Conservation (phyloP, 768 basidiomycete genomes). For the Cystobasidium tubakii region DNA sequence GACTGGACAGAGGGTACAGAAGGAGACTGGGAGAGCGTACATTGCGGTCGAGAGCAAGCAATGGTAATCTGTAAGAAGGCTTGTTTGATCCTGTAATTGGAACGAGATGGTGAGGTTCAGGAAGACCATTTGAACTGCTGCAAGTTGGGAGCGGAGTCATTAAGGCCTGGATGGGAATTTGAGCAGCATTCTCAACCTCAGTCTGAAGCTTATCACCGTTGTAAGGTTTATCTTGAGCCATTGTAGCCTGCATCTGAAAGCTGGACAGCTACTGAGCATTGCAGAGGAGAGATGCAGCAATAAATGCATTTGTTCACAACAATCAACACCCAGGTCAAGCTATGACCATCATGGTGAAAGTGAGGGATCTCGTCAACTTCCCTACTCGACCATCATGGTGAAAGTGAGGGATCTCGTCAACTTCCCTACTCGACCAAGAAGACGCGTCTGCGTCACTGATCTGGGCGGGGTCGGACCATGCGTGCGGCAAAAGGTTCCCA, state of each 20-base stretch:
- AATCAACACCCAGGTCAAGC: neutral
- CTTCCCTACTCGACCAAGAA: neutral
- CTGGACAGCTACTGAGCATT: neutral
- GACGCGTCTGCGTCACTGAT: neutral
- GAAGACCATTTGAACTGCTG: neutral
- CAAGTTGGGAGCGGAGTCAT: neutral
- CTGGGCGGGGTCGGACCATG: neutral
- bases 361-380: too few species aligned
- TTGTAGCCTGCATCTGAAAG: neutral
- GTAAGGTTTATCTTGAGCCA: neutral
- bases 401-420: too few species aligned
- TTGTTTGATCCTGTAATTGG: neutral
- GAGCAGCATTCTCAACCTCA: constrained; percentile 7
- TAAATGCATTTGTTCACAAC: too few species aligned
- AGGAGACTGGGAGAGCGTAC: neutral
- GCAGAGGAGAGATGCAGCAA: neutral
- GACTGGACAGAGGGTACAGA: neutral
- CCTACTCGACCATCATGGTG: neutral
- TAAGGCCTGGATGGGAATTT: neutral
- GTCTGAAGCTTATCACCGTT: neutral
- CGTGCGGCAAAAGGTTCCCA: neutral
- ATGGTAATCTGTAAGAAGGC: neutral
- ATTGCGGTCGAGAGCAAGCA: neutral
- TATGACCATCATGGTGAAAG: neutral
- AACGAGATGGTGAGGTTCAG: neutral